Evolutionary conservation across 164 flowering plant species (phyloP), one percentile per base, ranked within the genome.

Genomic region (Umbilicus rupestris): DNA sequence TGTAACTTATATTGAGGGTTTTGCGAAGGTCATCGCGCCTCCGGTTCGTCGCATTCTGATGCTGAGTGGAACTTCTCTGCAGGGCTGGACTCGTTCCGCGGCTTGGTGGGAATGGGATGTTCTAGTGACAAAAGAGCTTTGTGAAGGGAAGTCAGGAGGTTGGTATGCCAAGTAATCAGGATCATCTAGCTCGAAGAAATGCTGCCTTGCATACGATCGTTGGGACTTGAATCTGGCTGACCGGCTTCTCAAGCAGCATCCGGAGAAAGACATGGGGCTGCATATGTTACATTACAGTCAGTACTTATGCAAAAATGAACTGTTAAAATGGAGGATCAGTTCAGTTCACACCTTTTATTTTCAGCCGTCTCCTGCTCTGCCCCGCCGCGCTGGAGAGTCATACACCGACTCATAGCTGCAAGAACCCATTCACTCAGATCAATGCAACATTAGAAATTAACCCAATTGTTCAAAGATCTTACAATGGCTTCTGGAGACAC

Each of bases 341-440:
- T 7, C 4, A 26, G 60, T 11, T 28, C 33, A 11, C 31, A 28
- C 60, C 60, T 55, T 55, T 55, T 55, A 33, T 28, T 55, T 55
- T 24, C 60, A 55, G 29, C 29, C 14, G 8, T 55, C 33, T 55
- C 33, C 28, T 19, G 31, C 16, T 55, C 60, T 11, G 60, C 33
- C 2, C 22, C 57, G 28, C 29, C 3, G 14, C 60, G 60, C 17
- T 55, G 60, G 60, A 26, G 60, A 55, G 60, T 55, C 60, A 28
- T 55, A 28, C 60, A 55, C 33, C 60, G 60, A n/a, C 60, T 55
- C 60, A 55, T 55, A 10, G 60, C 60, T 55, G 60, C 60, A 28
- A 49, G 19, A 55, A 55, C 30, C 12, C 28, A 11, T 50, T 50
- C 57, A 6, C 2, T 26, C 7, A 26, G 31, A 52, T 52, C 2